phyloP scores from a whole-genome alignment of 768 basidiomycete genomes.

The Amanita phalloides region DNA sequence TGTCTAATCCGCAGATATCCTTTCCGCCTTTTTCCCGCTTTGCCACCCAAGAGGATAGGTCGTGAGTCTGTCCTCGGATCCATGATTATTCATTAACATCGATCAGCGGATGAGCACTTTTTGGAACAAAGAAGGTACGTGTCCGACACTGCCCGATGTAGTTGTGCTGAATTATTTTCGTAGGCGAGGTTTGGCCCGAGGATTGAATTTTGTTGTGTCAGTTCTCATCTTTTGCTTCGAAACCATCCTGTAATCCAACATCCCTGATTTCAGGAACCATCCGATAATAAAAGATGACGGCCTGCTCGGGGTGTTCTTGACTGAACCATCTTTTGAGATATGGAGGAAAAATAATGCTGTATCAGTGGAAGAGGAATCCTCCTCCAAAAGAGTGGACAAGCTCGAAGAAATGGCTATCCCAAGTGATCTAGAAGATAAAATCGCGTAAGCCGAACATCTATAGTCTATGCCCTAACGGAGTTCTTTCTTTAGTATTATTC shows the following conservation, averaged over 20 bases:
- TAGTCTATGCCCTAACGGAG: conserved; percentile 1
- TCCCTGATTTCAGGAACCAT: conserved; percentile 49
- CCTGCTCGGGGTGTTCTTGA: conserved; percentile 69
- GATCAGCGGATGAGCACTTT: conserved; percentile 71
- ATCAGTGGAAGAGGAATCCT: conserved; percentile 82
- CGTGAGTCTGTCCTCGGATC: conserved; percentile 36
- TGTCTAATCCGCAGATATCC: conserved; percentile 81
- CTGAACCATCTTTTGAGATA: conserved; percentile 72
- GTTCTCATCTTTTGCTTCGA: conserved; percentile 13
- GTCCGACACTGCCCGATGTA: neutral
- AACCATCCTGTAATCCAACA: neutral
- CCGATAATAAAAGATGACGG: conserved; percentile 87
- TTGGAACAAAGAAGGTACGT: conserved; percentile 77
- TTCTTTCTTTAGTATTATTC: conserved; percentile 45
- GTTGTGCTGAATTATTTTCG: conserved; percentile 3
- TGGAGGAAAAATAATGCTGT: conserved; percentile 78
- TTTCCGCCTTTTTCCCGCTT: conserved; percentile 75
- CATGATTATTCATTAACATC: conserved; percentile 4
- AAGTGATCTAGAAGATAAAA: conserved; percentile 84
- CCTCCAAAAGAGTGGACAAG: conserved; percentile 65
- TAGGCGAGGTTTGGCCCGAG: conserved; percentile 74
- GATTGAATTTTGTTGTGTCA: conserved; percentile 69
- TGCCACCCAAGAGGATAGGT: conserved; percentile 91
- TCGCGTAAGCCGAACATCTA: conserved; percentile 38
- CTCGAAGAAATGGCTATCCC: conserved; percentile 91